Conservation (phyloP, 305 asterid genomes). For the Plantago coronopus region DNA sequence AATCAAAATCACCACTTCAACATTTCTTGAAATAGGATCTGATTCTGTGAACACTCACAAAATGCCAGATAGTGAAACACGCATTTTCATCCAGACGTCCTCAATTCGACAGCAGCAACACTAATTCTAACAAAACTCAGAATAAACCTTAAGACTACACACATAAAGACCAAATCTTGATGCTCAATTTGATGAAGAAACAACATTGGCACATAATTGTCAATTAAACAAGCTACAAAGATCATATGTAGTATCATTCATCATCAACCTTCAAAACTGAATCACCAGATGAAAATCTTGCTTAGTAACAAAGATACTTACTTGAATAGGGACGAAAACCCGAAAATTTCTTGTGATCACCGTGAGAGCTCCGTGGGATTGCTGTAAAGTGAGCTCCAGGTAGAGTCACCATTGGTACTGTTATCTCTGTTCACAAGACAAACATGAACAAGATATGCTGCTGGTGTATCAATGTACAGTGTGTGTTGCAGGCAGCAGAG, state of each 20-base stretch:
- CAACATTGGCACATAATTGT: neutral
- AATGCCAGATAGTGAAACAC: too few relatives aligned
- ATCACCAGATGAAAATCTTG: neutral
- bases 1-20: too few relatives aligned
- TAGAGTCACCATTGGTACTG: conserved; percentile 8
- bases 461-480: conserved; percentile 11
- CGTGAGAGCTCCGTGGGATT: conserved; percentile 24
- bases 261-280: too few relatives aligned
- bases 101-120: too few relatives aligned
- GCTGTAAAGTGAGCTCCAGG: conserved; percentile 28
- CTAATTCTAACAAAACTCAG: too few relatives aligned
- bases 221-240: neutral
- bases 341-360: conserved; percentile 24
- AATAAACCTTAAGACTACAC: too few relatives aligned
- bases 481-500: conserved; percentile 10
- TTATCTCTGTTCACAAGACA: conserved; percentile 6
- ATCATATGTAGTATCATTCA: neutral
- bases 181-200: too few relatives aligned
- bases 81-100: too few relatives aligned
- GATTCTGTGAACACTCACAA: too few relatives aligned
- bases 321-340: conserved; percentile 28
- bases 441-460: neutral
- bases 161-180: too few relatives aligned
- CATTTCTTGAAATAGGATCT: too few relatives aligned
- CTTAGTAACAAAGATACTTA: conserved; percentile 25